phyloP scores from a whole-genome alignment of 1,284 basidiomycete species.

The Ustilago hordei region DNA sequence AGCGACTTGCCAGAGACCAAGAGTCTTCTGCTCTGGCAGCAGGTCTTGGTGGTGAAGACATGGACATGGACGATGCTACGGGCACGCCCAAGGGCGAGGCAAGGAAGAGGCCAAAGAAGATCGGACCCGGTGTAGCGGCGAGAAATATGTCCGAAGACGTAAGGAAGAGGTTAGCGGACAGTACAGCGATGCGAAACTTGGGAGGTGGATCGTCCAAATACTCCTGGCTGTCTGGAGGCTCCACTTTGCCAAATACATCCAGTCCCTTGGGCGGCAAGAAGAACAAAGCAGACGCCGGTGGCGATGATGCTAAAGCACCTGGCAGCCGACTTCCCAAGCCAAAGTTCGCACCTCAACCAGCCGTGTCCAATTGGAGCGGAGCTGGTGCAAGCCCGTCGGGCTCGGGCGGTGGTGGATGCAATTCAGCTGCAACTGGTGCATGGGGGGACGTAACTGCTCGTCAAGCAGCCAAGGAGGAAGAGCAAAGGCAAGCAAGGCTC shows the following conservation, averaged over 20 bases:
- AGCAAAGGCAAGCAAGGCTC: conserved; percentile 56
- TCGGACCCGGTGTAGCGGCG: conserved; percentile 54
- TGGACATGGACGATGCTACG: conserved; percentile 41
- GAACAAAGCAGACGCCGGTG: conserved; percentile 28
- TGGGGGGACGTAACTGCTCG: conserved; percentile 67
- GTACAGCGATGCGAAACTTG: conserved; percentile 66
- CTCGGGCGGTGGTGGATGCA: background rate
- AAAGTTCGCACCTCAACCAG: conserved; percentile 61
- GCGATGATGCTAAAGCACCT: conserved; percentile 26
- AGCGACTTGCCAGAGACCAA: conserved; percentile 60
- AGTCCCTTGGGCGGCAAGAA: conserved; percentile 42
- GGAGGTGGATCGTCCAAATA: conserved; percentile 59
- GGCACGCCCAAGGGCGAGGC: conserved; percentile 35
- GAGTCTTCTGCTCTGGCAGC: conserved; percentile 51
- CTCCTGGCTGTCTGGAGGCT: conserved; percentile 53
- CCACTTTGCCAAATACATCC: conserved; percentile 27
- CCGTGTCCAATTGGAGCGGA: conserved; percentile 32
- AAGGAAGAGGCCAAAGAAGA: conserved; percentile 56
- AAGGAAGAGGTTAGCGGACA: conserved; percentile 64
- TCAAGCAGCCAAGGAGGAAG: conserved; percentile 61
- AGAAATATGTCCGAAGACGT: conserved; percentile 68
- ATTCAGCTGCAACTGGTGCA: conserved; percentile 42
- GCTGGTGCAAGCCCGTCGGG: conserved; percentile 15
- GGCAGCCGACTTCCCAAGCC: conserved; percentile 57
- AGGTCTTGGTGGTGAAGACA: conserved; percentile 33